Evolutionary conservation across 148 eudicot genomes (phyloP).

Genomic region (Gaultheria prostrata): DNA sequence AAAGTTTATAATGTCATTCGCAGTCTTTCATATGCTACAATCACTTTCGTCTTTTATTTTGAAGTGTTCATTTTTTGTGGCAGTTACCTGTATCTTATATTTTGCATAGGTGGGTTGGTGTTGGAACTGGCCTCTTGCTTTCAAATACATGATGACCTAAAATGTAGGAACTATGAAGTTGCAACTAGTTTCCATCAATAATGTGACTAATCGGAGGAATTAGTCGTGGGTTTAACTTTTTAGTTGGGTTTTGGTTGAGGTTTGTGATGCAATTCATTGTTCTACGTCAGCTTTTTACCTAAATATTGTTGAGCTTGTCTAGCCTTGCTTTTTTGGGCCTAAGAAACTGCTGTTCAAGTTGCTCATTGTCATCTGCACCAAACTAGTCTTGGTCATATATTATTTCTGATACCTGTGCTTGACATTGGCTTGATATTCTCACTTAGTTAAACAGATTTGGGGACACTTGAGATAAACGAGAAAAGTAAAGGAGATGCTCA

Average conservation of each 20-base stretch:
- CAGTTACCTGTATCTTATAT: neutral
- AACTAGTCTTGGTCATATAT: neutral
- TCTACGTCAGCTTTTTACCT: neutral
- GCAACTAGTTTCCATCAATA: neutral
- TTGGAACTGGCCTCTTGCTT: neutral
- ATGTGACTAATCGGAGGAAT: neutral
- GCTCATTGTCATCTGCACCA: constrained; percentile 7
- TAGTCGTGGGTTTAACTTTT: neutral
- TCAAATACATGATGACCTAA: neutral
- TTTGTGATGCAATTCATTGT: neutral
- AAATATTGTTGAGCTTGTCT: neutral
- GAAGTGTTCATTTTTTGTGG: neutral
- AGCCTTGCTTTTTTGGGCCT: neutral
- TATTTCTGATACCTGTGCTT: neutral
- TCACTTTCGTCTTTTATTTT: neutral
- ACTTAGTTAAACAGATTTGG: neutral
- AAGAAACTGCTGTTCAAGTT: neutral
- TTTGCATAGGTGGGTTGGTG: neutral
- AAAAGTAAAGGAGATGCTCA: neutral
- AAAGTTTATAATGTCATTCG: neutral
- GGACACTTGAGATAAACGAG: neutral
- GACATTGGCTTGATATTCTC: constrained; percentile 1
- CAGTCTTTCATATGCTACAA: neutral
- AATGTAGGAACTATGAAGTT: neutral
- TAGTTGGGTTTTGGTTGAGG: neutral